phyloP scores from a whole-genome alignment of 129 eudicot genomes.

The sunflower (Helianthus annuus) region DNA sequence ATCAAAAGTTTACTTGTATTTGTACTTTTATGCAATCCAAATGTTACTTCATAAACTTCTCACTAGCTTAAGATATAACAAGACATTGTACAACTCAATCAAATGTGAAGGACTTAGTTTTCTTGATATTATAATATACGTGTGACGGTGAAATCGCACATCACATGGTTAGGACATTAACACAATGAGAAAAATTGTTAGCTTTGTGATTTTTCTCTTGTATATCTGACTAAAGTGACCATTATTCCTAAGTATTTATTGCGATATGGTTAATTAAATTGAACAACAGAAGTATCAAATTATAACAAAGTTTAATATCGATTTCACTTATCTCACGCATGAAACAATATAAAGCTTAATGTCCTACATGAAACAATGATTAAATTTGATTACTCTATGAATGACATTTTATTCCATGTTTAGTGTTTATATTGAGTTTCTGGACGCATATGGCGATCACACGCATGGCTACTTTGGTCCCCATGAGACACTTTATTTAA shows the following conservation, averaged over 20 bases:
- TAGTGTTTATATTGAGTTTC: slow-evolving; percentile 1
- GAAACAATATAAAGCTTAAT: background rate
- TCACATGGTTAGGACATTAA: too few species aligned
- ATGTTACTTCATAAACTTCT: too few species aligned
- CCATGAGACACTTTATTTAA: slow-evolving; percentile 36
- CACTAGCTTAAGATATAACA: too few species aligned
- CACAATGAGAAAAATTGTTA: too few species aligned
- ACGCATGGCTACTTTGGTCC: slow-evolving; percentile 46
- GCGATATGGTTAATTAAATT: background rate
- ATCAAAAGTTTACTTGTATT: too few species aligned
- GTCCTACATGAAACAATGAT: background rate
- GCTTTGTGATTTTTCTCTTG: too few species aligned
- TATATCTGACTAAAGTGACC: background rate
- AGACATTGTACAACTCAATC: too few species aligned
- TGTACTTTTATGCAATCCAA: too few species aligned
- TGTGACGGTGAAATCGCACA: too few species aligned
- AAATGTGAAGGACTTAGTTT: too few species aligned
- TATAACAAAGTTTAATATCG: background rate
- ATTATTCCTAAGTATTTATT: background rate
- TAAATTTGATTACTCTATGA: background rate
- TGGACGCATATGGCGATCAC: slow-evolving; percentile 36
- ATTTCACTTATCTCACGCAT: background rate
- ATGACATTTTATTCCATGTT: background rate
- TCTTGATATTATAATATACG: too few species aligned
- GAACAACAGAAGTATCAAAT: background rate